Evolutionary conservation across 257 asterid species (phyloP).

Genomic region (Solanum clarkiae): DNA sequence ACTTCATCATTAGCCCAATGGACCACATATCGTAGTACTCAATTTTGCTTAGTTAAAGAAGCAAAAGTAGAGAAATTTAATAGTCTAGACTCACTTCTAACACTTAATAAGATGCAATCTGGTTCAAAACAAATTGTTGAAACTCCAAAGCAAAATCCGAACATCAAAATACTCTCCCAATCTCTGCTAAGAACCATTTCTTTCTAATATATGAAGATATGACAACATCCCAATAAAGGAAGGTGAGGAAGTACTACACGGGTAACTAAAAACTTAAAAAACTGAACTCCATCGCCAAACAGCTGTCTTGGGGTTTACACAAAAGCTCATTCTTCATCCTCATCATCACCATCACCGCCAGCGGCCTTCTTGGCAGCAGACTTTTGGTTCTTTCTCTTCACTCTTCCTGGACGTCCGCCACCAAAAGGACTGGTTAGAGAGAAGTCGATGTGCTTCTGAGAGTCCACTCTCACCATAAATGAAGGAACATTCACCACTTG

Average conservation of each 20-base stretch:
- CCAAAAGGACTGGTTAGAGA: conserved; percentile 62
- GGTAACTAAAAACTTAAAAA: neutral
- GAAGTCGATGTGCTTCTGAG: conserved; percentile 61
- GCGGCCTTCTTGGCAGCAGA: conserved; percentile 57
- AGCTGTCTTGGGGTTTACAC: neutral
- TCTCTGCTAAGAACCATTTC: neutral
- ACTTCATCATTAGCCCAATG: too few relatives aligned
- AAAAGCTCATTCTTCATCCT: conserved; percentile 17
- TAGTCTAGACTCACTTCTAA: neutral
- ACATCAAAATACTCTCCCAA: neutral
- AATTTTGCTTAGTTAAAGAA: neutral
- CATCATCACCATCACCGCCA: conserved; percentile 61
- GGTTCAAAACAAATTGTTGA: neutral
- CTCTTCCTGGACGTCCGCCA: conserved; percentile 62
- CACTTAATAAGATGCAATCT: neutral
- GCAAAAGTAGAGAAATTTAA: neutral
- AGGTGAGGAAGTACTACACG: neutral
- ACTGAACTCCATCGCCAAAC: neutral
- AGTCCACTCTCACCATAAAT: conserved; percentile 51
- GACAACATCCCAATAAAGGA: neutral
- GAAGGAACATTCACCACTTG: conserved; percentile 66
- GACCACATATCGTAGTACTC: too few relatives aligned
- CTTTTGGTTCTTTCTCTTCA: conserved; percentile 50
- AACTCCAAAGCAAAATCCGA: neutral
- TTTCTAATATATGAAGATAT: neutral